Evolutionary conservation across 176 grass and related monocot genomes (phyloP), one percentile per base, ranked within the genome.

Genomic region (Avena atlantica): DNA sequence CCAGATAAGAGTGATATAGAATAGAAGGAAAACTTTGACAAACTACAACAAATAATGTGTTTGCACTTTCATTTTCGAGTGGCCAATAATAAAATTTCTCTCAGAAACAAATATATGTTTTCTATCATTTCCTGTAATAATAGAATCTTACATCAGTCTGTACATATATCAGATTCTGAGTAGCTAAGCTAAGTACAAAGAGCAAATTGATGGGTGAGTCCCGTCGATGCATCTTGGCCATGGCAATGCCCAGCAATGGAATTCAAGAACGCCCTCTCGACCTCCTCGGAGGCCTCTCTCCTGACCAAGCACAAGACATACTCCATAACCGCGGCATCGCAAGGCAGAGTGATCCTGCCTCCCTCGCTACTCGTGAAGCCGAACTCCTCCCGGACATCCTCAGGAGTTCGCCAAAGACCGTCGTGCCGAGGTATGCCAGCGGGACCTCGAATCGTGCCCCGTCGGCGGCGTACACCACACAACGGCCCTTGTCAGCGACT

Each of bases 321-420:
- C 62, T 92, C 89, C 53, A 93, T 74, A 47, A 85, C 81, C 3
- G 31, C 27, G 31, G 87, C 81, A 25, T 96, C 89, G 15, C 85
- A 96, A 0, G 87, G 85, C 85, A 95, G 45, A 6, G 29, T 96
- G 80, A 96, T 96, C 44, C 82, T 87, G 16, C 48, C 91, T 13
- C 82, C 67, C 37, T 57, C 17, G 1, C 73, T 10, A 8, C 48
- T 53, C 5, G 69, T 25, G 19, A 87, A 85, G 4, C 88, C 91
- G 9, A 88, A 93, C 78, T 88, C 87, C 72, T 89, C 64, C 61
- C 24, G 2, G 87, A 70, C 64, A 89, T 85, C 57, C 67, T 74
- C 19, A 89, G 78, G 76, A 89, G 77, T 83, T 89, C 88, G 23
- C 20, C 16, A 2, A 89, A 81, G 19, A 85, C 52, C 7, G 14